Base-by-base conservation (phyloP, 768 basidiomycete genomes). In the Termitomyces heimii region DNA sequence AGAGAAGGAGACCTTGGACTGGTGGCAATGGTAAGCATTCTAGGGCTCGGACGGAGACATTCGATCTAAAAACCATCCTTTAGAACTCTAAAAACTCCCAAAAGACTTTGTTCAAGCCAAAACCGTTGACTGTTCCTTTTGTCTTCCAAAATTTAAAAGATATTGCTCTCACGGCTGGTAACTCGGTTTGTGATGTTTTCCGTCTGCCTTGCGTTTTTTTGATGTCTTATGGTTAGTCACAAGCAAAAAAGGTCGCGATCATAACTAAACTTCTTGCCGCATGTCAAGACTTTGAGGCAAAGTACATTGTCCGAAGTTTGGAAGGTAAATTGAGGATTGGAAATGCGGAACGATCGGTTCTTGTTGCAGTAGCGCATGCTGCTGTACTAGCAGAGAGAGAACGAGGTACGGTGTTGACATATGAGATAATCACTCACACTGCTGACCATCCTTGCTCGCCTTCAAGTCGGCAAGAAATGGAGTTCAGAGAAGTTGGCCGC, bases 301-400 rank as follows among this genome's bases (percentile, higher is more conserved):
- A 98, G 68, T 99, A 95, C 69, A 91, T 98, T 62, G 88, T 98
- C 35, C 87, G 96, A 40, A 94, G 92, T 67, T 74, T 98, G 61
- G 95, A 98, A 74, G 97, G 97, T 58, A 99, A 99, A 71, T 82
- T 99, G 37, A 84, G 97, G 14, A 98, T 99, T 67, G 93, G 97
- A 42, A 89, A 98, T 67, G 97, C 97, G 7, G 97, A 98, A 69
- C 87, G 92, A 54, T 95, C 94, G 0, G 88, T 97, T n/a, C 77
- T 98, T 45, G 89, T 96, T 35, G 89, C 94, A n/a, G 76, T 99
- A 39, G 92, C 96, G 0, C 93, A 94, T 67, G 96, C 96, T 13
- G 82, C 82, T 28, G 91, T 95, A 28, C 76, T 96, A 31, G 89
- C 88, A 22, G 89, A 93, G 68, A 80, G 84, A 60, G 91, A 89